Base-by-base conservation (phyloP, 768 basidiomycete genomes). In the Russula foetens region DNA sequence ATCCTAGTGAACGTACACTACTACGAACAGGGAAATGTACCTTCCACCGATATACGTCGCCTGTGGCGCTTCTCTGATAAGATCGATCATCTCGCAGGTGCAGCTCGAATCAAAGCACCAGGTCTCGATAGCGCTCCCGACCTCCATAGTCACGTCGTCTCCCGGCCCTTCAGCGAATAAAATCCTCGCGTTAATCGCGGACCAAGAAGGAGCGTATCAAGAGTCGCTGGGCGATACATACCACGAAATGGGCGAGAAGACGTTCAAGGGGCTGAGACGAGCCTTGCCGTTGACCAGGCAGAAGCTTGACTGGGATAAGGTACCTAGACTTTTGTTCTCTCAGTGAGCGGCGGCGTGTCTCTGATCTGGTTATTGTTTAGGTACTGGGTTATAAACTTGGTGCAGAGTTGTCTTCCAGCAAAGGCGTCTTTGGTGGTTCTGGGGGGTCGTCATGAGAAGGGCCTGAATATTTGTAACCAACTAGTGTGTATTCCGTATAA, bases 231-330 rank as follows among this genome's bases (percentile, higher is more conserved):
- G 84, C 67, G 86, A 88, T 48, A 80, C 88, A 17, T 97, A 98
- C 69, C 84, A 85, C 44, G 86, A 90, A 66, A 87, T 99, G 84
- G 83, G 88, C 43, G 95, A 98, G 68, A 93, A 92, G 74, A 88
- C 90, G 0, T 98, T 98, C 81, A 92, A 91, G 72, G 84, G 88
- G 7, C 77, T 99, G 53, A 79, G 97, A 66, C 81, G 97, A 39
- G 93, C 94, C 1, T 73, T 99, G 59, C 97, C 96, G 0, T 76
- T 98, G 69, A 98, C 94, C 14, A 81, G 92, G 66, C 90, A 92
- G 70, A 98, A 98, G 73, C 72, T 98, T 39, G 94, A 98, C 61
- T 99, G 97, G 96, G 93, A 96, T 63, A 92, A 86, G 79, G 92
- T 90, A 66, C 62, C 21, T 48, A n/a, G 9, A 33, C 4, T 33